Base-by-base conservation (phyloP, 805 yeast genomes). In the Ogataea sp. region DNA sequence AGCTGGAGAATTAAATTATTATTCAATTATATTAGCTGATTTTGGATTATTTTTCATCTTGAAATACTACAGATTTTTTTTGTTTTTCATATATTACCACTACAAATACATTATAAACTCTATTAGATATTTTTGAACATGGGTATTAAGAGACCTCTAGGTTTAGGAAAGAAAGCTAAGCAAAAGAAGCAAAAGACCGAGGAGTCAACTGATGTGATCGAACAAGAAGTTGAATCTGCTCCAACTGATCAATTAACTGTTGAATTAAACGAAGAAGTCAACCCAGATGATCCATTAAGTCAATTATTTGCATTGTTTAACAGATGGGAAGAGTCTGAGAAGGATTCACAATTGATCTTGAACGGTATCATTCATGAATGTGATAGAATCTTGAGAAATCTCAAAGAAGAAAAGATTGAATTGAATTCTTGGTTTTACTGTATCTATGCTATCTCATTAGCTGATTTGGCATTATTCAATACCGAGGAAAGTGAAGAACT, bases 331-430 rank as follows among this genome's bases (percentile, higher is more conserved):
- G 56, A 64, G 4, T 67, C 82, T 2, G 76, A 72, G 4, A 73
- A 73, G 41, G 82, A 80, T 18, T 75, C 73, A 46, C 84, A 80
- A 52, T 61, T 78, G 43, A 70, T 83, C 27, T 55, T 83, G 42
- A 83, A 88, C 51, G 97, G 96, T 20, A 71, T 89, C 4, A 73
- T 90, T n/a, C 96, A 89, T 51, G 97, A 90, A 56, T 83, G 95
- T 63, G 96, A 90, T 52, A 64, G 94, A 37, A 56, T 87, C 26
- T 66, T 88, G 46, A 68, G 89, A 54, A 68, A 70, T 40, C 46
- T 64, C 20, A 55, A 52, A 21, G 49, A 55, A 43, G 43, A 41
- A n/a, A 28, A 27, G 6, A 17, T 45, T 11, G 44, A 47, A 38
- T 41, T 73, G 21, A 68, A 71, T 21, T 75, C 73, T 27, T 67